Evolutionary conservation across 768 basidiomycete genomes (phyloP).

Genomic region (Tremella yokohamensis): DNA sequence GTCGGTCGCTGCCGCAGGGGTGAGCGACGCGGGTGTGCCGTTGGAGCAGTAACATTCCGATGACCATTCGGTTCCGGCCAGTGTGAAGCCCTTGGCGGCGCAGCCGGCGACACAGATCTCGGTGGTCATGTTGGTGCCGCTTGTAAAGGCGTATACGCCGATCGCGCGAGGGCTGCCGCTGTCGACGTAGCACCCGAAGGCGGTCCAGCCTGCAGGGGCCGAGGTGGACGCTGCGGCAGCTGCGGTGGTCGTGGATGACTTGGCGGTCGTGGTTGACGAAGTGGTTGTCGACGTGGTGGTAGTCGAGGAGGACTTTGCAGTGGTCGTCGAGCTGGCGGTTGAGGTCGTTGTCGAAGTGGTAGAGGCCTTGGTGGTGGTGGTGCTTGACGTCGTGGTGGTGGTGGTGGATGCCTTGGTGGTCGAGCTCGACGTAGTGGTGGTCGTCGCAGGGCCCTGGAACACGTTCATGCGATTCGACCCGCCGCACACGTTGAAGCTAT

Average conservation of each 20-base stretch:
- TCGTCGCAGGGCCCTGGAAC: constrained; percentile 21
- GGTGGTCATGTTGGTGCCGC: constrained; percentile 56
- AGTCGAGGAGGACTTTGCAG: neutral
- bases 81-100: constrained; percentile 57
- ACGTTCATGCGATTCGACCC: constrained; percentile 34
- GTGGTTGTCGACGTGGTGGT: neutral
- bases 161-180: neutral
- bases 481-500: constrained; percentile 28
- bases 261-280: no score
- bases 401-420: constrained; percentile 2
- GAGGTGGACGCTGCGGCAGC: constrained; percentile 26
- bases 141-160: constrained; percentile 1
- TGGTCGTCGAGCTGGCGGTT: neutral
- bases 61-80: constrained; percentile 65
- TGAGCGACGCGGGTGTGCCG: constrained; percentile 58
- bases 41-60: constrained; percentile 50
- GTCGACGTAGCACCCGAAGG: neutral
- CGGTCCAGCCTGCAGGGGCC: constrained; percentile 18
- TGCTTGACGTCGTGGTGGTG: neutral
- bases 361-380: neutral
- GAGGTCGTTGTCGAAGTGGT: neutral
- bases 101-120: constrained; percentile 65
- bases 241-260: constrained; percentile 16
- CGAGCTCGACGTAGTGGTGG: neutral
- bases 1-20: constrained; percentile 53